phyloP scores from a whole-genome alignment of 257 asterid species.

The Jaltomata sinuosa region DNA sequence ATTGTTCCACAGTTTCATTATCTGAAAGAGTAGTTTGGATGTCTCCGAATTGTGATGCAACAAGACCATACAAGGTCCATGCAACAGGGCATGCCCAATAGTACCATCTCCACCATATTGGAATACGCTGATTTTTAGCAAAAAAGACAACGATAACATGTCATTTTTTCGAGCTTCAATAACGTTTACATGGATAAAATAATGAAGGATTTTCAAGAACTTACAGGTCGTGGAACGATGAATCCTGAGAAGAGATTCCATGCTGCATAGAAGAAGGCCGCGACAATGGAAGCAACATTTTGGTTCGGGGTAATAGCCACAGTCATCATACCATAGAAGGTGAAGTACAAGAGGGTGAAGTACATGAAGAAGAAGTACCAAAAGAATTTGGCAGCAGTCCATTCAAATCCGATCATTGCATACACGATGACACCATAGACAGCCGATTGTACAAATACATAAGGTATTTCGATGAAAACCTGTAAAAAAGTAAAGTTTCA shows the following conservation, averaged over 20 bases:
- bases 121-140: slow-evolving; percentile 39
- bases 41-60: slow-evolving; percentile 63
- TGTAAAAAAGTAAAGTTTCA: background rate
- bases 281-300: background rate
- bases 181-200: background rate
- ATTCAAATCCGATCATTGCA: slow-evolving; percentile 38
- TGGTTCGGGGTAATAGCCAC: background rate
- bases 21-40: background rate
- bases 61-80: slow-evolving; percentile 56
- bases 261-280: background rate
- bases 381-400: slow-evolving; percentile 17
- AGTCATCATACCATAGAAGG: background rate
- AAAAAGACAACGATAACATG: background rate
- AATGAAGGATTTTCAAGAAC: background rate
- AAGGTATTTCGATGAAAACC: slow-evolving; percentile 44
- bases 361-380: background rate
- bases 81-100: slow-evolving; percentile 60
- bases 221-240: slow-evolving; percentile 1
- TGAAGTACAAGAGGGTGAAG: background rate
- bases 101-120: slow-evolving; percentile 89
- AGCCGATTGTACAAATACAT: slow-evolving; percentile 31
- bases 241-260: background rate
- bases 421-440: slow-evolving; percentile 23
- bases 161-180: background rate
- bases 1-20: background rate